Conservation (phyloP, 2,329 filamentous ascomycete genomes). For the Stagonosporopsis cucurbitacearum region DNA sequence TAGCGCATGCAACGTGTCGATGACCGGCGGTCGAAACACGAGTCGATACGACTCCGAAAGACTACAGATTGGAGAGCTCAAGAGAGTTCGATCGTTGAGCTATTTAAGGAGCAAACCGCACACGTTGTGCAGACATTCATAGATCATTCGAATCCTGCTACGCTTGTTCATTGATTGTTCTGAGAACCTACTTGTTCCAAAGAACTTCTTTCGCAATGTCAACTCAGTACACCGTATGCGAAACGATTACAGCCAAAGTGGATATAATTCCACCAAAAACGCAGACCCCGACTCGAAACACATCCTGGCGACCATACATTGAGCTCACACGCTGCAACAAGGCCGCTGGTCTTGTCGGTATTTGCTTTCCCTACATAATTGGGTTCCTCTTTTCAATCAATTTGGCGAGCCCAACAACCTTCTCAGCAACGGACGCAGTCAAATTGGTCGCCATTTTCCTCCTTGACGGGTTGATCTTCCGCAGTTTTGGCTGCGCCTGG, state of each 20-base stretch:
- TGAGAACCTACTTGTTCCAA: too few species aligned
- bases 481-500: slow-evolving; percentile 54
- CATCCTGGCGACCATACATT: slow-evolving; percentile 12
- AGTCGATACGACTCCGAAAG: too few species aligned
- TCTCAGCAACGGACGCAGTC: slow-evolving; percentile 12
- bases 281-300: neutral
- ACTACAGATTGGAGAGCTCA: too few species aligned
- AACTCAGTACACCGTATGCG: neutral
- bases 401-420: slow-evolving; percentile 7
- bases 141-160: too few species aligned
- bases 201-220: neutral
- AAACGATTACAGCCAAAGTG: neutral
- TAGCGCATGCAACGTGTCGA: too few species aligned
- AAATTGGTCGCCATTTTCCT: slow-evolving; percentile 50
- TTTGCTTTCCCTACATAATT: slow-evolving; percentile 52
- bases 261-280: neutral
- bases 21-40: too few species aligned
- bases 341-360: slow-evolving; percentile 54
- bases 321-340: slow-evolving; percentile 57
- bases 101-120: too few species aligned
- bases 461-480: slow-evolving; percentile 51
- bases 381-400: slow-evolving; percentile 50
- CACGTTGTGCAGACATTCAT: too few species aligned
- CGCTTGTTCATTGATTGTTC: too few species aligned
- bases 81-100: too few species aligned